Evolutionary conservation across 192 early-diverging fungal species (phyloP), one percentile per base, ranked within the genome.

Genomic region (Coemansia sp.): DNA sequence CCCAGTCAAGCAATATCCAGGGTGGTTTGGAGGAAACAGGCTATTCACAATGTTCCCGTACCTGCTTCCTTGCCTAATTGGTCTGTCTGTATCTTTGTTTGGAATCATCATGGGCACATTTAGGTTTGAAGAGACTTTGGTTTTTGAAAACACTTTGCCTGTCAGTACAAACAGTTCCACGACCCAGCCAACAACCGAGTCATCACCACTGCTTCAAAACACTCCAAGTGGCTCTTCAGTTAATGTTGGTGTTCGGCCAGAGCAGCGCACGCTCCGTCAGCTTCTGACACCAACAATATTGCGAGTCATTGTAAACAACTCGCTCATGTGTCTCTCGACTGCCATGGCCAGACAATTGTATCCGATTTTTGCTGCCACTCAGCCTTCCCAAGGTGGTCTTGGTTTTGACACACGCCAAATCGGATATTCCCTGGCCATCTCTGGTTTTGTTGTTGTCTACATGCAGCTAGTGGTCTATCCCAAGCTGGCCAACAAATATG

Each of bases 11-110:
- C 73, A 72, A 14, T 87, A 81, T 40, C 87, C 90, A 4, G 46
- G 58, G 6, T 55, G 78, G 0, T 85, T 85, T 61, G 83, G 82
- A 0, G 19, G 79, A 34, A 63, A 55, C 43, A 26, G 40, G 15
- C 79, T 93, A 41, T 79, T 92, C 11, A 67, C 46, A 15, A 32
- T 64, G 0, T 87, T 82, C 52, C 91, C 91, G 1, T 95, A 93
- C 46, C 78, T 89, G 35, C 80, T 95, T 3, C 92, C 92, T 5
- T 95, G 90, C 49, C 50, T 85, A 25, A 63, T 87, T 6, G 80
- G 83, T 9, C 68, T 83, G 4, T 39, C 72, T 15, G 71, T 87
- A 3, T 78, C 81, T 8, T 15, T 83, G 9, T 50, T 83, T 38
- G 85, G 86, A 2, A 78, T 87, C 30, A 53, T 83, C 3, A 54